These are phyloP conservation scores for Phytophthora constricta DNA, from an alignment of 352 stramenopile genomes.

Conservation along the genomic window DNA sequence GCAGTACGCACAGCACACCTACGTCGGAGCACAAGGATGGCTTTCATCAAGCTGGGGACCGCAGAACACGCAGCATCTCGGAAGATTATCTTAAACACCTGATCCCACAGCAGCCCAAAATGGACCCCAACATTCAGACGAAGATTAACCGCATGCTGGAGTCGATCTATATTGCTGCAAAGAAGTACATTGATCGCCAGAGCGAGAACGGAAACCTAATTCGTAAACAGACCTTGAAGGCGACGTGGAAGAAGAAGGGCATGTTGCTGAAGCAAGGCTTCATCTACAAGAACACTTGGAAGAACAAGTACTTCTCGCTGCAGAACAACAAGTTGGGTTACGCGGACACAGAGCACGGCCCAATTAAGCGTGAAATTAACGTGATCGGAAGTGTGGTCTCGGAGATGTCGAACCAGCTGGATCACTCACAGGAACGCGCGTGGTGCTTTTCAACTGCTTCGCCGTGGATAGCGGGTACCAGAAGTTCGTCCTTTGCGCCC, in stretches of 20 bases:
- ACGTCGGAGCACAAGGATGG: conserved; percentile 69
- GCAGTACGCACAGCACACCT: conserved; percentile 69
- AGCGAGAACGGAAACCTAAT: conserved; percentile 68
- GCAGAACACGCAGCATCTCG: conserved; percentile 78
- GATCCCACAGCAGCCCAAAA: conserved; percentile 73
- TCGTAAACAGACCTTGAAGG: conserved; percentile 69
- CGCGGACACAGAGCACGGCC: conserved; percentile 74
- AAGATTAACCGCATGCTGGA: conserved; percentile 86
- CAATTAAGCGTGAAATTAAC: conserved; percentile 90
- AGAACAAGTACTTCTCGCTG: conserved; percentile 86
- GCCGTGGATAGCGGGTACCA: conserved; percentile 83
- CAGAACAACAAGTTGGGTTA: conserved; percentile 91
- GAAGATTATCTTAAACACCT: conserved; percentile 76
- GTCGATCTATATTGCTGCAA: conserved; percentile 85
- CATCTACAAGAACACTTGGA: conserved; percentile 93
- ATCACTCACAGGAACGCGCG: conserved; percentile 85
- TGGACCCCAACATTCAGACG: conserved; percentile 85
- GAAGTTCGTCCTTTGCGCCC: conserved; percentile 84
- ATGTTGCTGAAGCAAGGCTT: conserved; percentile 88
- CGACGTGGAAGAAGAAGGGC: conserved; percentile 92
- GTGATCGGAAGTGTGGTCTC: conserved; percentile 81
- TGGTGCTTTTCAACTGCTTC: conserved; percentile 90
- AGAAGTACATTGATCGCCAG: conserved; percentile 85
- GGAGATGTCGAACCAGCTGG: conserved; percentile 88
- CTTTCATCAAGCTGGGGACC: conserved; percentile 49